A percentile compares a stretch with the other conserved stretches of the same genome.
phyloP scores from a whole-genome alignment of 352 stramenopile genomes.

The Phytophthora fragariaefolia region DNA sequence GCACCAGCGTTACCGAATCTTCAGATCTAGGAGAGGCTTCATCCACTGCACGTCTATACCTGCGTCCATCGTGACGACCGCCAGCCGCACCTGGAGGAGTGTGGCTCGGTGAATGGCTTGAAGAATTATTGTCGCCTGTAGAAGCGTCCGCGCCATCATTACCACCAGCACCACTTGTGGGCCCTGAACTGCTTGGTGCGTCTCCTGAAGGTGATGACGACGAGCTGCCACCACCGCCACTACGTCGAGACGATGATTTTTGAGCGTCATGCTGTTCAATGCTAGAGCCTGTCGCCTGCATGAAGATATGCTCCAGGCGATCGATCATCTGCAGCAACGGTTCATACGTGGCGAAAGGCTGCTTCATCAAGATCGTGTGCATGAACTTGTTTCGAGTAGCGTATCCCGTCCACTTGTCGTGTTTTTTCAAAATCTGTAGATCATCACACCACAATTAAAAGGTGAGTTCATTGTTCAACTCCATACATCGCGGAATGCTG shows the following conservation, averaged over 20 bases:
- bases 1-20: conserved; percentile 70
- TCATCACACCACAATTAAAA: conserved; percentile 4
- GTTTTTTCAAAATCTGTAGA: conserved; percentile 86
- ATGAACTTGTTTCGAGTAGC: conserved; percentile 92
- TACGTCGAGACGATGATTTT: conserved; percentile 51
- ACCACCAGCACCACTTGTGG: conserved; percentile 9
- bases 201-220: conserved; percentile 33
- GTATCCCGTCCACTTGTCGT: conserved; percentile 93
- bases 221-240: conserved; percentile 35
- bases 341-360: conserved; percentile 87
- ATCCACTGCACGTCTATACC: conserved; percentile 34
- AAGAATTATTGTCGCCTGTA: conserved; percentile 19
- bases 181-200: conserved; percentile 13
- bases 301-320: conserved; percentile 88
- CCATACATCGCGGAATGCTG: conserved; percentile 8
- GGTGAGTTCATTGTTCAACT: conserved; percentile 3
- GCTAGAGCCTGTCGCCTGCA: conserved; percentile 84
- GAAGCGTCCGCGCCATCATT: conserved; percentile 18
- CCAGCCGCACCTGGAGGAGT: conserved; percentile 33
- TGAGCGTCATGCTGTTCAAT: conserved; percentile 86
- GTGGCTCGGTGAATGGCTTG: conserved; percentile 43
- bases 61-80: conserved; percentile 27
- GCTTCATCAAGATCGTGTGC: conserved; percentile 90
- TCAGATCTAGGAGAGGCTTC: conserved; percentile 53
- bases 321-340: conserved; percentile 89